These are phyloP conservation scores for Harringtonia aguacate DNA, from an alignment of 2,329 filamentous ascomycete genomes.

Conservation along the genomic window DNA sequence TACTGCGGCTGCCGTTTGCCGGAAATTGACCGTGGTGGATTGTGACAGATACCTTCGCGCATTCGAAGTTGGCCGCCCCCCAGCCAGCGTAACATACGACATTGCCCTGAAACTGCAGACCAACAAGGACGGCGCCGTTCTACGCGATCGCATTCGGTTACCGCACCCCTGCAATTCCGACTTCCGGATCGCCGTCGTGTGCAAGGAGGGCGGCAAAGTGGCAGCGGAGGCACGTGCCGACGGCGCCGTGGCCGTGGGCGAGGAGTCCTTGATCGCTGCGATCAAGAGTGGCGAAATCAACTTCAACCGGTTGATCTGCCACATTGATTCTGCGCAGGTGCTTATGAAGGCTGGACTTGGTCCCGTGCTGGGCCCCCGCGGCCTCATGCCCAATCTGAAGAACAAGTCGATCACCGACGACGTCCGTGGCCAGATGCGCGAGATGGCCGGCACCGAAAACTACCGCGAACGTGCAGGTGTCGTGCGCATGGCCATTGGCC, in stretches of 20 bases:
- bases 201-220: constrained; percentile 65
- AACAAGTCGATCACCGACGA: constrained; percentile 81
- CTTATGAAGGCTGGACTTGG: constrained; percentile 75
- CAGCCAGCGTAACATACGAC: constrained; percentile 75
- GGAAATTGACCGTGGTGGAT: constrained; percentile 7
- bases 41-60: constrained; percentile 73
- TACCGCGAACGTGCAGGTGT: constrained; percentile 82
- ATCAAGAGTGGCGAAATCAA: constrained; percentile 65
- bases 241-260: constrained; percentile 75
- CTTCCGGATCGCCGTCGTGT: constrained; percentile 81
- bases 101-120: constrained; percentile 74
- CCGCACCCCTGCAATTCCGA: constrained; percentile 87
- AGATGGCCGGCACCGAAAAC: constrained; percentile 73
- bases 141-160: constrained; percentile 79
- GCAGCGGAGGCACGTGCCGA: constrained; percentile 64
- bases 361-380: constrained; percentile 73
- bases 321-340: constrained; percentile 64
- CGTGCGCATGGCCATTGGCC: constrained; percentile 80
- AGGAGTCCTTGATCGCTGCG: constrained; percentile 73
- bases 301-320: constrained; percentile 85
- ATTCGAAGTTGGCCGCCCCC: constrained; percentile 75
- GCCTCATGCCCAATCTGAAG: constrained; percentile 86
- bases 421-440: constrained; percentile 61
- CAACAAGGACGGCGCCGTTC: constrained; percentile 71
- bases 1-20: not conserved